Evolutionary conservation across 2,329 filamentous ascomycete species (phyloP).

Genomic region (Cladosporium sp.): DNA sequence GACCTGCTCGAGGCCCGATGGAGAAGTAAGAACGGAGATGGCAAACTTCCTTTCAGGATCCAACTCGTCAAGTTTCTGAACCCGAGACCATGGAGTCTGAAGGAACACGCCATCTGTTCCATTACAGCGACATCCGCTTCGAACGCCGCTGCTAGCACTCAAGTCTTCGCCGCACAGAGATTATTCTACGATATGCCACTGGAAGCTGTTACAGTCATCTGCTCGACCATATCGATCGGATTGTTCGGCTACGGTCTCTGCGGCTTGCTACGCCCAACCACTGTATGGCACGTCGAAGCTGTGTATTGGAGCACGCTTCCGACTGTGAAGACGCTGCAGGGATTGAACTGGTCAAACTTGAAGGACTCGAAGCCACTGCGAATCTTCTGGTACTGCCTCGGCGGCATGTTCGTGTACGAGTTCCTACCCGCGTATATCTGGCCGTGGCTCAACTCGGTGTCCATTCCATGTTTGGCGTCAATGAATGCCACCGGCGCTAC

Average conservation of each 20-base stretch:
- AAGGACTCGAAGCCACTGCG: constrained; percentile 50
- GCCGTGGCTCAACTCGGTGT: constrained; percentile 53
- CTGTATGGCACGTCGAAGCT: constrained; percentile 53
- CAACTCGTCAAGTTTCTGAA: constrained; percentile 46
- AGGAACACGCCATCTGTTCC: constrained; percentile 46
- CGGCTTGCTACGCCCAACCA: constrained; percentile 51
- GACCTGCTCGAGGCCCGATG: constrained; percentile 48
- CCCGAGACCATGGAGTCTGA: constrained; percentile 49
- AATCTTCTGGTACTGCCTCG: constrained; percentile 48
- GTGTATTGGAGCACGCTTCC: constrained; percentile 55
- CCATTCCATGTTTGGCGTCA: constrained; percentile 51
- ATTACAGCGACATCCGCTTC: constrained; percentile 24
- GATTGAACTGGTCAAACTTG: constrained; percentile 51
- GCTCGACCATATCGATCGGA: constrained; percentile 51
- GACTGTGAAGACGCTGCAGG: constrained; percentile 51
- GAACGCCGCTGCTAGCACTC: constrained; percentile 41
- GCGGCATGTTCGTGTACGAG: constrained; percentile 47
- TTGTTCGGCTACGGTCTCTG: constrained; percentile 54
- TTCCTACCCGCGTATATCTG: constrained; percentile 54
- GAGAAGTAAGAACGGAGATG: constrained; percentile 40
- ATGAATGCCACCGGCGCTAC: constrained; percentile 48
- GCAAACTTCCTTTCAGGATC: constrained; percentile 42
- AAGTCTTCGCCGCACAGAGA: constrained; percentile 35
- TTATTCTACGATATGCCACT: constrained; percentile 51
- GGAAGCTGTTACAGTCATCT: constrained; percentile 44